Evolutionary conservation across 2,329 filamentous ascomycete genomes (phyloP).

Genomic region (Colletotrichum limetticola): DNA sequence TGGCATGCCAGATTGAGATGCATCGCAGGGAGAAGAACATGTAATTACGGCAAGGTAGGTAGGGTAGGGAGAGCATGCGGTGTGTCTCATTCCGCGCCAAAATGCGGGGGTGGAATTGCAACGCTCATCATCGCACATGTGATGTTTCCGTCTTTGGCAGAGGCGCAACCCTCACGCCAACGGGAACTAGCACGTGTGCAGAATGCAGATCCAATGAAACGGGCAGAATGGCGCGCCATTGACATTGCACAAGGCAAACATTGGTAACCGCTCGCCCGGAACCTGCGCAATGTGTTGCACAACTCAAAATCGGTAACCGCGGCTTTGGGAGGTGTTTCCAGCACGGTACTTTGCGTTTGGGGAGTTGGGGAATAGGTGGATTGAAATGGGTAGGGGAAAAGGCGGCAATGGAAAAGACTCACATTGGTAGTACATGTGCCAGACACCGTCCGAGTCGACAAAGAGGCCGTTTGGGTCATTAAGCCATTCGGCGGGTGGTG

Average conservation of each 20-base stretch:
- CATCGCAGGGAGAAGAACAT: not conserved
- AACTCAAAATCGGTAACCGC: slow-evolving; percentile 1
- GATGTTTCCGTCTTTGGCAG: slow-evolving; percentile 27
- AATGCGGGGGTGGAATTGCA: slow-evolving; percentile 32
- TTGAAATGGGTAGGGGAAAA: not conserved
- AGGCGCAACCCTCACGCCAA: slow-evolving; percentile 20
- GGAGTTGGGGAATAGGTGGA: not conserved
- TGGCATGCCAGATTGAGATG: not conserved
- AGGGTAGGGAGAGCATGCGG: not conserved
- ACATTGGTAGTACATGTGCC: slow-evolving; percentile 75
- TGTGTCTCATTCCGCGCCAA: not conserved
- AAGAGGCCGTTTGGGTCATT: slow-evolving; percentile 76
- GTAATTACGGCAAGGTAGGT: not conserved
- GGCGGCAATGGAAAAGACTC: slow-evolving; percentile 30
- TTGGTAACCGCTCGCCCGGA: slow-evolving; percentile 3
- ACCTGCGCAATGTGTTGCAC: slow-evolving; percentile 20
- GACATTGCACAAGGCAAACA: slow-evolving; percentile 40
- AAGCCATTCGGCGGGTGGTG: slow-evolving; percentile 63
- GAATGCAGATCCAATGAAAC: slow-evolving; percentile 27
- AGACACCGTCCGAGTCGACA: slow-evolving; percentile 64
- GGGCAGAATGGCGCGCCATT: slow-evolving; percentile 38
- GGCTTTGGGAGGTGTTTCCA: not conserved
- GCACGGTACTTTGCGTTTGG: not conserved
- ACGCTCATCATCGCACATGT: slow-evolving; percentile 31
- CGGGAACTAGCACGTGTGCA: slow-evolving; percentile 35